Evolutionary conservation across 1,139 yeast species (phyloP), one percentile per base, ranked within the genome.

Genomic region (Kluyveromyces sp.): DNA sequence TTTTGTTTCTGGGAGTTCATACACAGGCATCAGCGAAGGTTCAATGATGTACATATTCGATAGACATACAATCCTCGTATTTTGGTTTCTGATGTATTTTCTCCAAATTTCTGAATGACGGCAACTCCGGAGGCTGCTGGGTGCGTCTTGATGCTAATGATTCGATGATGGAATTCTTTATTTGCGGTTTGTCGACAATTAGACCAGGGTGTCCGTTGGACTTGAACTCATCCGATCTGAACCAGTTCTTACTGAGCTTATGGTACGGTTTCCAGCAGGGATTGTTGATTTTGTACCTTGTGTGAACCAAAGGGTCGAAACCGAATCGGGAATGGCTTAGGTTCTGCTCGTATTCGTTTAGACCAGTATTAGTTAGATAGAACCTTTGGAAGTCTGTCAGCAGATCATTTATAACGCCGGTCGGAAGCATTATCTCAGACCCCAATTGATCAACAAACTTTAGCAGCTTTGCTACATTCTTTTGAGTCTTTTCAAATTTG

Each of bases 141-240:
- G 56, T 38, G 30, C 49, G 9, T 36, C 36, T 40, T 20, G 52
- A 51, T 53, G 55, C 55, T 26, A 56, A 54, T 12, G 44, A 28
- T 28, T 50, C 55, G 4, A 61, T 49, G 41, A 69, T 64, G 2
- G 74, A 48, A 53, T 80, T 80, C 2, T 77, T 70, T 22, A 80
- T 66, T 31, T 71, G 73, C 0, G 92, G 92, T 34, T 68, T 67
- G 9, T 71, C 72, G 3, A 77, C 78, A 3, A 67, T 58, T 2
- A 78, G 68, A 0, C 84, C 83, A 1, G 85, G 80, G 54, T 80
- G 84, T 0, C 81, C 84, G 49, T 71, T 70, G 46, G 78, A 81
- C 41, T 60, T 71, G 30, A 44, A 56, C 25, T 59, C 55, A 6
- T 65, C 48, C 17, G 67, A 50, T 47, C 67, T 71, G 43, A 70